phyloP scores from a whole-genome alignment of 2,329 filamentous ascomycete genomes.

The Escovopsis sp. region DNA sequence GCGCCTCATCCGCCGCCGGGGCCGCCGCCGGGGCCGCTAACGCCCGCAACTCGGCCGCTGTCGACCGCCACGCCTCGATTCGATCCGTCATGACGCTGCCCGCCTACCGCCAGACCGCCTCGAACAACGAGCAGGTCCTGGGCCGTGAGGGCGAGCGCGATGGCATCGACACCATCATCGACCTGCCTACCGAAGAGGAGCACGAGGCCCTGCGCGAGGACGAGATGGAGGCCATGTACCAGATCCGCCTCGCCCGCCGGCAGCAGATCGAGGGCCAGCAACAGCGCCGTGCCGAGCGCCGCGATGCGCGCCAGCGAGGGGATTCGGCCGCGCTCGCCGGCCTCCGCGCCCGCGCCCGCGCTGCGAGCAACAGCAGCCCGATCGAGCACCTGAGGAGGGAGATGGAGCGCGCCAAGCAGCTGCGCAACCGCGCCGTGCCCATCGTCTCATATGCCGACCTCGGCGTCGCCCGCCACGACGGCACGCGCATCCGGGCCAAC shows the following conservation, averaged over 20 bases:
- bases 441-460: slow-evolving; percentile 65
- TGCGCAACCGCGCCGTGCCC: slow-evolving; percentile 53
- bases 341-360: slow-evolving; percentile 43
- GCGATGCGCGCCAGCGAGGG: slow-evolving; percentile 57
- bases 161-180: slow-evolving; percentile 81
- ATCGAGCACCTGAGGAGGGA: slow-evolving; percentile 45
- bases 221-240: slow-evolving; percentile 87
- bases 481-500: slow-evolving; percentile 57
- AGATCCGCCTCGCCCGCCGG: slow-evolving; percentile 67
- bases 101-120: slow-evolving; percentile 59
- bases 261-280: slow-evolving; percentile 65
- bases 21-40: slow-evolving; percentile 3
- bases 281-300: slow-evolving; percentile 51
- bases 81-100: slow-evolving; percentile 92
- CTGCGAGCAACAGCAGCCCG: slow-evolving; percentile 31
- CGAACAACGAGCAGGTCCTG: slow-evolving; percentile 66
- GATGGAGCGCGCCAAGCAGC: slow-evolving; percentile 40
- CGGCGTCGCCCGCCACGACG: slow-evolving; percentile 63
- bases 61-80: slow-evolving; percentile 74
- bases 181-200: slow-evolving; percentile 67
- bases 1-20: neutral
- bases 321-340: slow-evolving; percentile 56
- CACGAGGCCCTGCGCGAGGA: slow-evolving; percentile 67
- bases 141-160: slow-evolving; percentile 81
- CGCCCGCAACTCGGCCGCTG: slow-evolving; percentile 21